phyloP scores from a whole-genome alignment of 1,284 basidiomycete species.

The Ceratobasidium sp. region DNA sequence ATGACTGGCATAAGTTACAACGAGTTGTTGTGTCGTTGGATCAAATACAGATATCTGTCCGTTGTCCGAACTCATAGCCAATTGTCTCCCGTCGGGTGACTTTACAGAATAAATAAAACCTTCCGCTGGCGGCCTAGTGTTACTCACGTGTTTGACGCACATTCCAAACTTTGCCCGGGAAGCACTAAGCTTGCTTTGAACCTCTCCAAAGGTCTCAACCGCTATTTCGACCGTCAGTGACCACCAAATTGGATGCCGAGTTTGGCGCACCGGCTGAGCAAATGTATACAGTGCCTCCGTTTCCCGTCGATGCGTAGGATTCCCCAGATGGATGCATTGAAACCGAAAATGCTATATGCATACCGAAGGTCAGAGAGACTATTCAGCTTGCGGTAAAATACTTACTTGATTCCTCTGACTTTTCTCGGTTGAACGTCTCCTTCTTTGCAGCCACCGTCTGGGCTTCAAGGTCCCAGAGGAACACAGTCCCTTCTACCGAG shows the following conservation, averaged over 20 bases:
- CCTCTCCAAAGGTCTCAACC: constrained; percentile 62
- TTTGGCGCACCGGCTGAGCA: constrained; percentile 60
- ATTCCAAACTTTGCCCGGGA: constrained; percentile 84
- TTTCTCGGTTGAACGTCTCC: constrained; percentile 70
- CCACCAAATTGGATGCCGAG: constrained; percentile 13
- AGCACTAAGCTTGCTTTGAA: constrained; percentile 51
- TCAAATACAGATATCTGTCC: constrained; percentile 86
- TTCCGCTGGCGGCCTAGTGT: constrained; percentile 8
- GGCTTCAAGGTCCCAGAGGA: constrained; percentile 68
- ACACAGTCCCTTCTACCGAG: constrained; percentile 79
- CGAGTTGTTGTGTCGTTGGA: constrained; percentile 65
- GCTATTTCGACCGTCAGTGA: constrained; percentile 63
- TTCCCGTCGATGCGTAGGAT: constrained; percentile 80
- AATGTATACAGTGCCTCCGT: constrained; percentile 72
- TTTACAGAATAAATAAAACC: constrained; percentile 47
- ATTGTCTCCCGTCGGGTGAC: constrained; percentile 82
- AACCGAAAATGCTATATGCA: constrained; percentile 73
- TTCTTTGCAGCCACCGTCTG: constrained; percentile 65
- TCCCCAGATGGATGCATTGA: constrained; percentile 74
- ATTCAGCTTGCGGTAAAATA: constrained; percentile 42
- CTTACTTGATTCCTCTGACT: constrained; percentile 72
- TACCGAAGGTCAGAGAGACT: constrained; percentile 26
- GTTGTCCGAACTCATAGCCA: constrained; percentile 79
- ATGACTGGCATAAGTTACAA: constrained; percentile 78
- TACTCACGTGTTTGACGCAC: constrained; percentile 75